Evolutionary conservation across 2,329 filamentous ascomycete species (phyloP), one percentile per base, ranked within the genome.

Genomic region (Thyridium curvatum): DNA sequence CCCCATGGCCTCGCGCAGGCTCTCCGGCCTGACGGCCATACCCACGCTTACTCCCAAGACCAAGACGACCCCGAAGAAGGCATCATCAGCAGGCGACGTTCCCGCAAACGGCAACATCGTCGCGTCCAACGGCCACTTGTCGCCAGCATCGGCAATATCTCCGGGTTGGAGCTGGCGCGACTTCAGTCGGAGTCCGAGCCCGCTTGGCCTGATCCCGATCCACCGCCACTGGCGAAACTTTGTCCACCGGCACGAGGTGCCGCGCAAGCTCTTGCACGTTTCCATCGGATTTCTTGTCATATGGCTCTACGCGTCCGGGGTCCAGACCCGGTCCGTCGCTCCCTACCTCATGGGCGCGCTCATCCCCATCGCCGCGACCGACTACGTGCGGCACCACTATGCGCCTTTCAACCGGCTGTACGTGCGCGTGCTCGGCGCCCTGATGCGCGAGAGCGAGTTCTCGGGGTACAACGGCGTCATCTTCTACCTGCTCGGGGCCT

Each of bases 391-490:
- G 38, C 90, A 96, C 63, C 79, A 80, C 50, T 93, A 81, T 52
- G 77, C 84, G 43, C 74, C 80, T 2, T 76, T 98, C 54, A 98
- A 98, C 61, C 75, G 82, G 30, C 59, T 95, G 41, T 98, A 97
- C 62, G 91, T 97, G 52, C 79, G 76, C 41, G 74, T 78, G 30
- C 66, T 97, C 12, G 93, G 93, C 34, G 88, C 90, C 1, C 72
- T 98, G 51, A 98, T 98, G 93, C 86, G 93, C 39, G 93, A 98
- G 68, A 93, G 85, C 47, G 93, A 98, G 65, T 94, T 91, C 50
- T 74, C 82, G 35, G 87, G 89, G 37, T 98, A 88, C 73, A 98
- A 98, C 59, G 93, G 93, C 38, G 91, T 97, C 50, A 94, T 98
- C 49, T 96, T 86, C 71, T 98, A 97, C 63, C 78, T 98, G 9